Conservation (phyloP, 352 stramenopile species). For the Globisporangium cederbergense region DNA sequence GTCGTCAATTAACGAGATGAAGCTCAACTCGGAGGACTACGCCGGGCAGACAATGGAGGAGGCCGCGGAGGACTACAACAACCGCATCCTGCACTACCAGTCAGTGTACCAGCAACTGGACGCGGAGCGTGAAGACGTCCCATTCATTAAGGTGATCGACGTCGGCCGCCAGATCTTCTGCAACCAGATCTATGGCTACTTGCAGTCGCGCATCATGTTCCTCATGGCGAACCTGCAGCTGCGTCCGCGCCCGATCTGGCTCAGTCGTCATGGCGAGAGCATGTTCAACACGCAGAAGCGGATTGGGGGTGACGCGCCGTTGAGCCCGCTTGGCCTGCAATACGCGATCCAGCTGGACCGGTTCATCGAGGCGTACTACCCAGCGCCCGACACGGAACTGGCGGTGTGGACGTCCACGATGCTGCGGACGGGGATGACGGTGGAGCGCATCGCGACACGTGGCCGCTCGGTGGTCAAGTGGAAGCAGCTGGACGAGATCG, state of each 20-base stretch:
- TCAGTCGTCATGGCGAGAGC: conserved; percentile 96
- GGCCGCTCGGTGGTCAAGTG: conserved; percentile 76
- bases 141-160: conserved; percentile 84
- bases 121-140: conserved; percentile 45
- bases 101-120: conserved; percentile 65
- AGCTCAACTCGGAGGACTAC: conserved; percentile 80
- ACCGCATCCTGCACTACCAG: conserved; percentile 79
- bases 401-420: conserved; percentile 97
- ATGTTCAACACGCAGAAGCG: conserved; percentile 97
- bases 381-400: conserved; percentile 64
- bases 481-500: conserved; percentile 95
- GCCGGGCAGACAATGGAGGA: conserved; percentile 67
- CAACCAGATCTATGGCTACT: conserved; percentile 84
- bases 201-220: conserved; percentile 91
- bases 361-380: conserved; percentile 91
- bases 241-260: conserved; percentile 93
- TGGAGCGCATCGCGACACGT: conserved; percentile 71
- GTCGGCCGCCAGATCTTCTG: conserved; percentile 79
- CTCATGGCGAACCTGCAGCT: conserved; percentile 96
- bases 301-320: conserved; percentile 94
- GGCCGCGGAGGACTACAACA: conserved; percentile 69
- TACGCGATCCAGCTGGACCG: conserved; percentile 93
- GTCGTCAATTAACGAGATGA: conserved; percentile 85
- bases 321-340: conserved; percentile 90
- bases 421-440: conserved; percentile 95